Evolutionary conservation across 148 eudicot genomes (phyloP), one percentile per base, ranked within the genome.

Genomic region (Euryodendron excelsum): DNA sequence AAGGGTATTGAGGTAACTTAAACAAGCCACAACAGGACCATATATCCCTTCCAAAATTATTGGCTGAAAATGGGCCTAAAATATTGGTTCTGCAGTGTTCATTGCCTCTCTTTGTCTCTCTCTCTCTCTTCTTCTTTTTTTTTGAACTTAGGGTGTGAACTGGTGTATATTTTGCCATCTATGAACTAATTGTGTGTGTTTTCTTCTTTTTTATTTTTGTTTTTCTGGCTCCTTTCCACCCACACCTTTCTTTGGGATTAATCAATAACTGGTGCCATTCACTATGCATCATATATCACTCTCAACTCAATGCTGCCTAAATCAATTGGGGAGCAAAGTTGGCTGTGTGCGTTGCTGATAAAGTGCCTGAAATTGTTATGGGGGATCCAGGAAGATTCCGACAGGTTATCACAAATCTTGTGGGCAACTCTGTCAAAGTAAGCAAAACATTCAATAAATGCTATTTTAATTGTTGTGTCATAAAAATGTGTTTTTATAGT

Each of bases 351-450:
- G 88, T 91, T 64, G 87, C 94, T 69, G 88, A 91, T 84, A 82
- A 82, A 78, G 92, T 91, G 70, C 94, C 94, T 62, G 84, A 87
- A 47, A 77, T 89, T 47, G 82, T 91, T 67, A 78, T 89, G 79
- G 94, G 94, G n/a, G 94, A 91, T 76, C 92, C 94, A 1, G 92
- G 94, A 80, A 80, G 94, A 63, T 89, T 91, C 80, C 81, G 92
- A 23, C 94, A 91, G 69, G 91, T 91, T 55, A 83, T 91, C 28
- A 89, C 91, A 60, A 91, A 89, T 82, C 92, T 91, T 9, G 92
- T 91, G 21, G 92, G 92, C 14, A 91, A 91, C 81, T 91, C 94
- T 6, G 88, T 91, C 79, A 91, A 91, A 87, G 94, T 91, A 79
- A 84, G 94, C 81, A 58, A 39, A 20, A 5, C 28, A 25, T 45